Percentiles rank a stretch among this genome's conserved stretches.
Conservation (phyloP, 257 asterid species). For the Solanum ossicruentum region DNA sequence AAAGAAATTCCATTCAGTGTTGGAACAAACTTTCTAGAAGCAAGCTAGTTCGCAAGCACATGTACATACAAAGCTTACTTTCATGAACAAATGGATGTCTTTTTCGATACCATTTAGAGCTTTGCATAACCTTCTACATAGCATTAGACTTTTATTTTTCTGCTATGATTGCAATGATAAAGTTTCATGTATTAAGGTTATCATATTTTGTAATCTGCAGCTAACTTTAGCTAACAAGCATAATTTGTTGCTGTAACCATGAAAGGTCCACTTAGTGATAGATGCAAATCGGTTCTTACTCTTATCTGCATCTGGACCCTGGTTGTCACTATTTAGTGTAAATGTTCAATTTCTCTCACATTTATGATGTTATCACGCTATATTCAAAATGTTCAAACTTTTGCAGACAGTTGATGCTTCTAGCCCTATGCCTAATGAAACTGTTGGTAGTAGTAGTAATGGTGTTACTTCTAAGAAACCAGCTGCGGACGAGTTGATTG, state of each 20-base stretch:
- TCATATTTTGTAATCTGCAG: not conserved
- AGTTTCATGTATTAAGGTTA: not conserved
- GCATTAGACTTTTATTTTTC: not conserved
- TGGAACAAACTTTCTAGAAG: not conserved
- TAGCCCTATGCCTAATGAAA: not conserved
- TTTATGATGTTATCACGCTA: not conserved
- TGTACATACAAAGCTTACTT: not conserved
- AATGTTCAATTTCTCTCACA: not conserved
- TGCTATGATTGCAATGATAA: not conserved
- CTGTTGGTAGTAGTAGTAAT: not conserved
- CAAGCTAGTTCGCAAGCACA: not conserved
- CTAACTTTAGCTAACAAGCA: not conserved
- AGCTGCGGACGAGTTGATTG: constrained; percentile 9
- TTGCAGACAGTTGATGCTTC: not conserved
- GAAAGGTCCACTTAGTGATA: not conserved
- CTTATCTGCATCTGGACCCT: not conserved
- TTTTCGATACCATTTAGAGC: not conserved
- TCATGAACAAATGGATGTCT: not conserved
- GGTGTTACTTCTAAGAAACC: constrained; percentile 5
- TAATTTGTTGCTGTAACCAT: not conserved
- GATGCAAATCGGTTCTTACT: not conserved
- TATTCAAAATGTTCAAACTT: not conserved
- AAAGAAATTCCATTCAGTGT: not conserved
- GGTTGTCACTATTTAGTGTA: not conserved
- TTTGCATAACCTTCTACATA: not conserved